A percentile compares a stretch with the other conserved stretches of the same genome.
These are phyloP conservation scores for Candida coleopterorum DNA, from an alignment of 805 yeast genomes.

Conservation along the genomic window DNA sequence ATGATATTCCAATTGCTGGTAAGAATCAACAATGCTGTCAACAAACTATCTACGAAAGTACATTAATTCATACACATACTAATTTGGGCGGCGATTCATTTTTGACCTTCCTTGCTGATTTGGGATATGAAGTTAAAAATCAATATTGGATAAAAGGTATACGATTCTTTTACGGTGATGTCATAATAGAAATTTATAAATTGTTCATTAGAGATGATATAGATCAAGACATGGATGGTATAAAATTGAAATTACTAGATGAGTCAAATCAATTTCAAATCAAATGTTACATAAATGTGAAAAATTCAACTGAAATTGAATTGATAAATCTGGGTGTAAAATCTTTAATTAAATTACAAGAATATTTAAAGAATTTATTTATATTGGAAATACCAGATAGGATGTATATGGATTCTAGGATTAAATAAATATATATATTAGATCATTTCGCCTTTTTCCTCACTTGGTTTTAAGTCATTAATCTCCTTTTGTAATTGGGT, in stretches of 20 bases:
- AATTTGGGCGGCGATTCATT: constrained; percentile 25
- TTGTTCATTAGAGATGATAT: constrained; percentile 35
- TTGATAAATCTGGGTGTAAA: constrained; percentile 60
- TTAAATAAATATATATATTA: constrained; percentile 15
- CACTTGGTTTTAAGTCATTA: constrained; percentile 9
- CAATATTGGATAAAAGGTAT: constrained; percentile 61
- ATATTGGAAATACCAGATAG: constrained; percentile 73
- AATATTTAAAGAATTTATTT: constrained; percentile 62
- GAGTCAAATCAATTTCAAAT: constrained; percentile 54
- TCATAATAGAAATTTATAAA: constrained; percentile 56
- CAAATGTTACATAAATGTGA: constrained; percentile 66
- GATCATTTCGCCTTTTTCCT: constrained; percentile 21
- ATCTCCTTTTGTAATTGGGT: constrained; percentile 13
- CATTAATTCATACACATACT: constrained; percentile 47
- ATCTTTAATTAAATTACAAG: constrained; percentile 58
- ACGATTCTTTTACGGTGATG: constrained; percentile 56
- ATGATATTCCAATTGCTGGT: constrained; percentile 78
- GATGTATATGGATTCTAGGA: constrained; percentile 74
- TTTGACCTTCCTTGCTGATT: constrained; percentile 45
- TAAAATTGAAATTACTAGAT: constrained; percentile 40
- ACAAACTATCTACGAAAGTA: constrained; percentile 61
- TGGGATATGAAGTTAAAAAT: constrained; percentile 66
- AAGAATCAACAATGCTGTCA: constrained; percentile 55
- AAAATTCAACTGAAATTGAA: constrained; percentile 70
- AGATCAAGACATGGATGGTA: constrained; percentile 13